Evolutionary conservation across 2,329 filamentous ascomycete genomes (phyloP).

Genomic region (Exophiala alcalophila): DNA sequence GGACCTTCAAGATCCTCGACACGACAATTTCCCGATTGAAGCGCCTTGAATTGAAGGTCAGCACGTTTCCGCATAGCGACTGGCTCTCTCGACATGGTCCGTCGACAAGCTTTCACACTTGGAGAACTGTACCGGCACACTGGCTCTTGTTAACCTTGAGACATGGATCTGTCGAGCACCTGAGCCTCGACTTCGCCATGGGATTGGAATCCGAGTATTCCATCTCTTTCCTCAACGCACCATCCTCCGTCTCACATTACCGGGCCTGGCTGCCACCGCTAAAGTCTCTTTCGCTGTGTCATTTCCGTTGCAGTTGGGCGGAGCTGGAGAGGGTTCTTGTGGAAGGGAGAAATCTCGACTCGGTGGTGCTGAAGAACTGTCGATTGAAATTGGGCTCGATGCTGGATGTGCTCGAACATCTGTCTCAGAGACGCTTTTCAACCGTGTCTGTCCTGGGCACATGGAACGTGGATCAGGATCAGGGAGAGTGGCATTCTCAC

Average conservation of each 20-base stretch:
- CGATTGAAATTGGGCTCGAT: slow-evolving; percentile 22
- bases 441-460: slow-evolving; percentile 12
- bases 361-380: slow-evolving; percentile 17
- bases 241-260: slow-evolving; percentile 20
- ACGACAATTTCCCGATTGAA: slow-evolving; percentile 13
- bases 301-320: slow-evolving; percentile 19
- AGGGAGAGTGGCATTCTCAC: slow-evolving; percentile 14
- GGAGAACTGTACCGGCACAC: slow-evolving; percentile 12
- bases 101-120: slow-evolving; percentile 10
- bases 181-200: slow-evolving; percentile 19
- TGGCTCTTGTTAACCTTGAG: slow-evolving; percentile 17
- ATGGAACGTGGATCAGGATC: slow-evolving; percentile 23
- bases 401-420: slow-evolving; percentile 17
- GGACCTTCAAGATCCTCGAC: slow-evolving; percentile 4
- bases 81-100: slow-evolving; percentile 18
- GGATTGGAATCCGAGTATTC: slow-evolving; percentile 19
- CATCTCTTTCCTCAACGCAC: slow-evolving; percentile 23
- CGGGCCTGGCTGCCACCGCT: slow-evolving; percentile 19
- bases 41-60: slow-evolving; percentile 15
- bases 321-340: slow-evolving; percentile 16
- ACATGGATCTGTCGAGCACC: slow-evolving; percentile 9
- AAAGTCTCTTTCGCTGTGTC: slow-evolving; percentile 15
- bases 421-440: slow-evolving; percentile 8
- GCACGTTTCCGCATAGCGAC: slow-evolving; percentile 23
- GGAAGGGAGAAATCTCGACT: slow-evolving; percentile 11